phyloP scores from a whole-genome alignment of 2,329 filamentous ascomycete genomes.

The Clarireedia paspali region DNA sequence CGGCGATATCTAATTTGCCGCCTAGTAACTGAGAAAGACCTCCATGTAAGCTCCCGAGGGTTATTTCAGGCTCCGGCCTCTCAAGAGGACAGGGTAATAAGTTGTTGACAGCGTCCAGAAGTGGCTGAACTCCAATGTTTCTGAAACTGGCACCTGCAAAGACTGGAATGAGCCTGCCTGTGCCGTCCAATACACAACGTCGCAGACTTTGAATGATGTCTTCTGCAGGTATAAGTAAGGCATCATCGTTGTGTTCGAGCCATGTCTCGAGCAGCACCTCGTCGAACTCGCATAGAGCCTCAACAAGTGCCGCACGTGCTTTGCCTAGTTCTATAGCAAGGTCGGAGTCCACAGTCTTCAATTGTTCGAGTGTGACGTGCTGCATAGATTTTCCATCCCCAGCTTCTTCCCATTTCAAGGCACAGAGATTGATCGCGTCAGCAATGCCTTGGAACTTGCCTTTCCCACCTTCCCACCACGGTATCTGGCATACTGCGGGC shows the following conservation, averaged over 20 bases:
- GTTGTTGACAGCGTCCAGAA: constrained; percentile 82
- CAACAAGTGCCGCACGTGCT: constrained; percentile 71
- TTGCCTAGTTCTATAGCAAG: constrained; percentile 61
- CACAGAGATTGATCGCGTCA: constrained; percentile 70
- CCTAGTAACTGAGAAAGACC: constrained; percentile 42
- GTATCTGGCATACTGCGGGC: constrained; percentile 90
- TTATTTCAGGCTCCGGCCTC: constrained; percentile 71
- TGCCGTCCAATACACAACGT: constrained; percentile 57
- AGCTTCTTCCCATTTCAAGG: constrained; percentile 63
- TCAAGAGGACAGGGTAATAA: constrained; percentile 79
- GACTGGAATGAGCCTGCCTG: constrained; percentile 72
- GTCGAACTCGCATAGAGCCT: constrained; percentile 81
- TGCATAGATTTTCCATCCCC: constrained; percentile 57
- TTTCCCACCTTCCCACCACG: constrained; percentile 74
- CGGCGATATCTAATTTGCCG: constrained; percentile 35
- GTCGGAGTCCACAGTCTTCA: constrained; percentile 39
- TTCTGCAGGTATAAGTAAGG: constrained; percentile 54
- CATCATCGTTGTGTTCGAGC: constrained; percentile 68
- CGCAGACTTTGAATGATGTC: constrained; percentile 69
- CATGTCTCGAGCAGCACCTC: constrained; percentile 80
- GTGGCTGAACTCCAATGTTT: constrained; percentile 87
- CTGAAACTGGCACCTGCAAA: constrained; percentile 90
- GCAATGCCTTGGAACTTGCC: constrained; percentile 76
- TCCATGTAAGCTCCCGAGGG: constrained; percentile 50
- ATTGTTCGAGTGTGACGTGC: constrained; percentile 45